A percentile compares a stretch with the other conserved stretches of the same genome.
Evolutionary conservation across 345 rosid genomes (phyloP).

Genomic region (Bruguiera gymnorhiza): DNA sequence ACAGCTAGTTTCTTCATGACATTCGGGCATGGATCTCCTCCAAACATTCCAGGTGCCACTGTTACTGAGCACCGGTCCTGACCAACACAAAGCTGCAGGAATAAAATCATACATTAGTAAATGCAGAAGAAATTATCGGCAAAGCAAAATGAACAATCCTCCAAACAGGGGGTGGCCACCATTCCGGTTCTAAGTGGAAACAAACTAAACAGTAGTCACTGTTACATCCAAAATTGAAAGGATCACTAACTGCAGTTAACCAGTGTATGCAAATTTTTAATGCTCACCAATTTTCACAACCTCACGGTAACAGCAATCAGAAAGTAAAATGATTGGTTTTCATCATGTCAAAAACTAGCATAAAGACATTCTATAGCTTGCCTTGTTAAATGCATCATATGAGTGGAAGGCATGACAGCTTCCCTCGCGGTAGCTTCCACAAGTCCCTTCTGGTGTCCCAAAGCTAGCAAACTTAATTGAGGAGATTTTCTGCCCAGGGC

Average conservation of each 20-base stretch:
- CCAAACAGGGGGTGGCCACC: no score
- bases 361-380: constrained; percentile 25
- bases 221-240: not conserved
- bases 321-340: not conserved
- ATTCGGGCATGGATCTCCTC: constrained; percentile 90
- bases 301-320: not conserved
- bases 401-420: constrained; percentile 93
- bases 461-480: constrained; percentile 91
- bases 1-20: constrained; percentile 94
- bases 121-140: not conserved
- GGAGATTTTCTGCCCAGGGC: constrained; percentile 75
- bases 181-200: no score
- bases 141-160: not conserved
- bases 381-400: constrained; percentile 89
- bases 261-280: not conserved
- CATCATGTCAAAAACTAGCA: not conserved
- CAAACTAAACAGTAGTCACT: no score
- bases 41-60: constrained; percentile 90
- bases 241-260: not conserved
- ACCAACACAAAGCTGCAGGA: constrained; percentile 83
- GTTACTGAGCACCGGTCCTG: constrained; percentile 87
- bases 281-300: not conserved
- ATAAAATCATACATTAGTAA: constrained; percentile 10
- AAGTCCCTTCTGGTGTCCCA: constrained; percentile 84
- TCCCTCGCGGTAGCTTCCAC: constrained; percentile 83